These are phyloP conservation scores for Metarhizium brunneum DNA, from an alignment of 2,329 filamentous ascomycete species.

Conservation along the genomic window DNA sequence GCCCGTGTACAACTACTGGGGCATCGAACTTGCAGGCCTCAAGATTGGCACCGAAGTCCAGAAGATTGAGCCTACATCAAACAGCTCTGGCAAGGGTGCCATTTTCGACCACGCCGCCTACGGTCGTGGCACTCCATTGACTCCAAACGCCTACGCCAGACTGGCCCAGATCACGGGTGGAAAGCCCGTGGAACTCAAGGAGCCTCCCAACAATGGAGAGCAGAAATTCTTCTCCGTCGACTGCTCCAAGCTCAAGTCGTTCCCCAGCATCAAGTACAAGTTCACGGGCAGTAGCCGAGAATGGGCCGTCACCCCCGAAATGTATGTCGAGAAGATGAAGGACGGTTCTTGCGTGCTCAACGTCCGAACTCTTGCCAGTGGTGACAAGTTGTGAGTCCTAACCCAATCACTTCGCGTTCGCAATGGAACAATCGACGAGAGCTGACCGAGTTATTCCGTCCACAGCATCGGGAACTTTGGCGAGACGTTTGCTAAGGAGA, in stretches of 20 bases:
- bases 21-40: slow-evolving; percentile 7
- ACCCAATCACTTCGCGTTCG: neutral
- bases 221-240: slow-evolving; percentile 10
- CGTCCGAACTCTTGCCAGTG: slow-evolving; percentile 9
- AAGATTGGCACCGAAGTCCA: slow-evolving; percentile 10
- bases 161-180: slow-evolving; percentile 9
- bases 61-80: slow-evolving; percentile 8
- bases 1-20: slow-evolving; percentile 13
- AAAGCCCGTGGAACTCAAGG: slow-evolving; percentile 6
- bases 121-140: slow-evolving; percentile 10
- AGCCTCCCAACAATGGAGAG: slow-evolving; percentile 12
- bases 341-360: slow-evolving; percentile 11
- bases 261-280: slow-evolving; percentile 8
- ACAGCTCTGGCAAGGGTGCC: slow-evolving; percentile 9
- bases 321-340: slow-evolving; percentile 9
- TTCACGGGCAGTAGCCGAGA: slow-evolving; percentile 8
- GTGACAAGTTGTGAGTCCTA: slow-evolving; percentile 10
- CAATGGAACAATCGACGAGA: neutral
- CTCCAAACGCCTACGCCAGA: slow-evolving; percentile 9
- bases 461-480: slow-evolving; percentile 12
- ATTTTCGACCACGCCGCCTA: slow-evolving; percentile 13
- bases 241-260: slow-evolving; percentile 6
- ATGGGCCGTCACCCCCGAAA: slow-evolving; percentile 8
- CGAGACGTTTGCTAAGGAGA: slow-evolving; percentile 12
- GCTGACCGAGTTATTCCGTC: neutral